phyloP scores from a whole-genome alignment of 768 basidiomycete species.

The Hygrophoropsis aurantiaca region DNA sequence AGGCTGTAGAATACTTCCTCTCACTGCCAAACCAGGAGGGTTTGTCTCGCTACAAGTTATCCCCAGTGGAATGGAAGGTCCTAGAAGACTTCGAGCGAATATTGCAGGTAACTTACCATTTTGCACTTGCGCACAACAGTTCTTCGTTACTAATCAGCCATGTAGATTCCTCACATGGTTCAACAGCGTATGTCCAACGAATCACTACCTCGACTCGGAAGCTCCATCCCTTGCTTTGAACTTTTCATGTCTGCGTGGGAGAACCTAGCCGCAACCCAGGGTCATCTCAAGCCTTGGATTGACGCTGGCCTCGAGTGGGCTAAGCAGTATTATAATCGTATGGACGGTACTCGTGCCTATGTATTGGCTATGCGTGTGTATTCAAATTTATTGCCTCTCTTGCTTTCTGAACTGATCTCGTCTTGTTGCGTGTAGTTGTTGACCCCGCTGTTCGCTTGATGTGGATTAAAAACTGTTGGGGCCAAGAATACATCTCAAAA shows the following conservation, averaged over 20 bases:
- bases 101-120: neutral
- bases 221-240: neutral
- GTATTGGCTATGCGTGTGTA: neutral
- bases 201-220: neutral
- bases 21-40: neutral
- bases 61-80: neutral
- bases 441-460: neutral
- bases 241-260: neutral
- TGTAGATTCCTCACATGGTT: neutral
- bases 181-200: neutral
- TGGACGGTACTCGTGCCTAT: neutral
- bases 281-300: neutral
- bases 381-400: neutral
- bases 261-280: neutral
- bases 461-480: neutral
- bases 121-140: too few species aligned
- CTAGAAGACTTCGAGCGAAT: conserved; percentile 4
- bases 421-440: neutral
- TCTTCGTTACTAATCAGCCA: too few species aligned
- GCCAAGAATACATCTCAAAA: too few species aligned
- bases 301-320: neutral
- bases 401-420: neutral
- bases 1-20: neutral
- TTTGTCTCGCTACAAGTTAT: neutral
- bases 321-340: neutral